Percentiles rank a stretch among this genome's conserved stretches.
Evolutionary conservation across 305 asterid species (phyloP).

Genomic region (Ruellia speciosa): DNA sequence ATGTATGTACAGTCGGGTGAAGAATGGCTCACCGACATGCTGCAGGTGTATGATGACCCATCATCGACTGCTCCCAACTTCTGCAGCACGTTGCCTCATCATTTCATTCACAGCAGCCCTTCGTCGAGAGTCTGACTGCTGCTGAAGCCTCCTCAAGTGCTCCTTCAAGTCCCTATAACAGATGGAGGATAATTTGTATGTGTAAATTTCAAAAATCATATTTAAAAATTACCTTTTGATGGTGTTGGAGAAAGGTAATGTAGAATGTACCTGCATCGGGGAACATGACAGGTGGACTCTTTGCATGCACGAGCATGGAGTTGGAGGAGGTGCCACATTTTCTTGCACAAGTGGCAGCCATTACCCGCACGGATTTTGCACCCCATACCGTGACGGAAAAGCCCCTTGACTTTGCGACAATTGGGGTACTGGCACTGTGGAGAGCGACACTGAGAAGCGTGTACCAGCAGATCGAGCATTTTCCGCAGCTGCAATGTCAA

Average conservation of each 20-base stretch:
- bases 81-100: constrained; percentile 8
- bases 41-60: no score
- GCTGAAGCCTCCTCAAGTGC: constrained; percentile 7
- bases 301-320: constrained; percentile 95
- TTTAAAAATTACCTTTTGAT: no score
- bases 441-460: constrained; percentile 87
- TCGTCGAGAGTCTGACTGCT: constrained; percentile 1
- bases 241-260: neutral
- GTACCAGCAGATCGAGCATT: constrained; percentile 95
- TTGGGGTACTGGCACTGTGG: constrained; percentile 68
- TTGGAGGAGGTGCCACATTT: constrained; percentile 95
- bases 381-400: constrained; percentile 82
- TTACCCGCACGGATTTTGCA: constrained; percentile 93
- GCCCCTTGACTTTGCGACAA: constrained; percentile 93
- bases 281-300: constrained; percentile 78
- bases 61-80: neutral
- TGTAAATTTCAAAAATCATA: neutral
- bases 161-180: constrained; percentile 10
- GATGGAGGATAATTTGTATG: neutral
- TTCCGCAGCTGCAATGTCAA: constrained; percentile 60
- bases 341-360: constrained; percentile 82
- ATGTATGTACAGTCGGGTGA: no score
- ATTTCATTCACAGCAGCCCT: constrained; percentile 6
- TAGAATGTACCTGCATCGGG: constrained; percentile 81
- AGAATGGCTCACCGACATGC: no score